Percentiles rank a stretch among this genome's conserved stretches.
Evolutionary conservation across 148 eudicot species (phyloP).

Genomic region (Simmondsia chinensis): DNA sequence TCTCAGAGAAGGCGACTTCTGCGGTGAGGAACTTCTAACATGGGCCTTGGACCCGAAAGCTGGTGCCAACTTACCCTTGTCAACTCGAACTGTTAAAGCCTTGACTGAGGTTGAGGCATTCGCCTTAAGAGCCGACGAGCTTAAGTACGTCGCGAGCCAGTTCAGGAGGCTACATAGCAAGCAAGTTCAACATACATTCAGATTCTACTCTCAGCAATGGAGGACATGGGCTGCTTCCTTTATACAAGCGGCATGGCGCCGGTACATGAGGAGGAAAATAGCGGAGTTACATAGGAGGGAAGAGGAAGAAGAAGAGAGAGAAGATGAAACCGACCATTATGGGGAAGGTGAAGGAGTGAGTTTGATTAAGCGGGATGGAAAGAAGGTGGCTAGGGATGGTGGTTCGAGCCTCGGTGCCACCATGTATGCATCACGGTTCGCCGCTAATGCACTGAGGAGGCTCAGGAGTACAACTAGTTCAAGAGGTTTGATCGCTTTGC

Average conservation of each 20-base stretch:
- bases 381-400: constrained; percentile 22
- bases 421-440: constrained; percentile 61
- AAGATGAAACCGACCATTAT: neutral
- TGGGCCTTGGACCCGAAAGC: constrained; percentile 97
- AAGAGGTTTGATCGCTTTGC: constrained; percentile 47
- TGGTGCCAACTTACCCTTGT: constrained; percentile 72
- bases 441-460: constrained; percentile 71
- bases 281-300: constrained; percentile 47
- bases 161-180: constrained; percentile 93
- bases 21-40: constrained; percentile 93
- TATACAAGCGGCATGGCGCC: constrained; percentile 94
- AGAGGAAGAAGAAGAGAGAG: constrained; percentile 43
- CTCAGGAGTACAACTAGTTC: constrained; percentile 44
- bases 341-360: constrained; percentile 7
- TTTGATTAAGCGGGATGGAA: constrained; percentile 4
- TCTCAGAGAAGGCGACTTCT: constrained; percentile 82
- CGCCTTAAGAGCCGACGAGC: constrained; percentile 83
- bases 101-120: constrained; percentile 87
- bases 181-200: constrained; percentile 89
- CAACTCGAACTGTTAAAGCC: constrained; percentile 89
- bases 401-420: constrained; percentile 63
- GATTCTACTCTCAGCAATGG: constrained; percentile 95
- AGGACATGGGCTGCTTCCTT: constrained; percentile 94
- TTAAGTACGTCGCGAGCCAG: constrained; percentile 90
- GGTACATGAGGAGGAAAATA: constrained; percentile 59